Base-by-base conservation (phyloP, 192 early-diverging fungal species). In the Coemansia sp. region DNA sequence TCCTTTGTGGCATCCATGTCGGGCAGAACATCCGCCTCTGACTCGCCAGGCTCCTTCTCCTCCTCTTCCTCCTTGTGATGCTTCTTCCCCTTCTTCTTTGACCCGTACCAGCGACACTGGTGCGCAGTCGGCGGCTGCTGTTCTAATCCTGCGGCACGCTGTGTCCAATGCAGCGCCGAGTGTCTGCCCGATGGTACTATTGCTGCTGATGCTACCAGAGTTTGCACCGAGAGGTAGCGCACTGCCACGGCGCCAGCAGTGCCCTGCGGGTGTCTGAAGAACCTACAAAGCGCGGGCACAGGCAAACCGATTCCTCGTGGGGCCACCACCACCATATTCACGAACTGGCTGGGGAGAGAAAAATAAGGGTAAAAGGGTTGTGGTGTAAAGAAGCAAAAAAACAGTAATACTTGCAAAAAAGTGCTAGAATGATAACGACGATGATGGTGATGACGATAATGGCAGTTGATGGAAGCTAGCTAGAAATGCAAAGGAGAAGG, bases 1-100 rank as follows among this genome's bases (percentile, higher is more conserved):
- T 86, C 78, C 22, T 77, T 77, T 58, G 87, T 70, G 68, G 83
- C 80, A n/a, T 85, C 67, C 22, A 86, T 71, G 68, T 94, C 86
- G 54, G 91, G 89, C 16, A 69, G 75, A 46, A 76, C 72, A 20
- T 75, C 70, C n/a, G 67, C 62, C 7, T 71, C 72, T 49, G 61
- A 61, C 9, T 74, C 65, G 6, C 50, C 70, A 19, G 61, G 68
- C 12, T 76, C 76, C 13, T 73, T 56, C 14, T 58, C 63, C 16
- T 17, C 77, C 46, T 61, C 51, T 50, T 72, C 59, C 64, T 5
- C 56, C 39, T 58, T 58, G 38, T 58, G 46, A 25, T 25, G 50
- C 6, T 58, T 58, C 32, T 20, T 41, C 22, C 37, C 54, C 65
- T 69, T 72, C 70, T 79, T 86, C 49, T 83, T 84, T 11, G 84